A percentile compares a stretch with the other conserved stretches of the same genome.
Conservation (phyloP, 352 stramenopile genomes). For the Elongisporangium undulatum region DNA sequence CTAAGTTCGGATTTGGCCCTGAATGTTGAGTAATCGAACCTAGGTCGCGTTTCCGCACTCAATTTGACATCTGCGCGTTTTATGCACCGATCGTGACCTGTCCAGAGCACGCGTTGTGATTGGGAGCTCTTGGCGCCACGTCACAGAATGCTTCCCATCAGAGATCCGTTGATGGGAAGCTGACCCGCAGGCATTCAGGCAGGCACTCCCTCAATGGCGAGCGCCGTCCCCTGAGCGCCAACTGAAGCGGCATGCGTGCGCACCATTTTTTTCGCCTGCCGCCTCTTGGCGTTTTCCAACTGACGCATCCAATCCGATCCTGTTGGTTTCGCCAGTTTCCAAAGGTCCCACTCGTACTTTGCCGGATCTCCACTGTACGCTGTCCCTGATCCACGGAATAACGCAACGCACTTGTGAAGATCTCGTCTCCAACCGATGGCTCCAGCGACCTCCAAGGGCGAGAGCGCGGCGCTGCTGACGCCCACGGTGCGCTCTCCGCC, state of each 20-base stretch:
- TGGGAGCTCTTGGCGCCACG: not conserved
- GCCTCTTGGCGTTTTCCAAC: not conserved
- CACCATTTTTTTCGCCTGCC: not conserved
- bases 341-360: not conserved
- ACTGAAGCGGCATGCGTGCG: no score
- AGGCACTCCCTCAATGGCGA: no score
- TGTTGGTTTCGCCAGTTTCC: not conserved
- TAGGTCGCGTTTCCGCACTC: not conserved
- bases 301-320: not conserved
- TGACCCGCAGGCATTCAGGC: no score
- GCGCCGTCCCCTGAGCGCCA: no score
- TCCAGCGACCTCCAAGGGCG: constrained; percentile 10
- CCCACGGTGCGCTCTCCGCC: not conserved
- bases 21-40: not conserved
- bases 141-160: not conserved
- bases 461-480: constrained; percentile 13
- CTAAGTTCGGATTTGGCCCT: not conserved
- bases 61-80: not conserved
- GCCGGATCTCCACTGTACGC: not conserved
- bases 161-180: no score
- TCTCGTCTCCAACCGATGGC: not conserved
- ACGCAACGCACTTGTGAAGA: not conserved
- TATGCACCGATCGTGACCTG: not conserved
- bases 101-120: not conserved
- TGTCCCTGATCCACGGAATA: not conserved